phyloP scores from a whole-genome alignment of 1,139 yeast genomes.

The Zygoascus hellenicus region DNA sequence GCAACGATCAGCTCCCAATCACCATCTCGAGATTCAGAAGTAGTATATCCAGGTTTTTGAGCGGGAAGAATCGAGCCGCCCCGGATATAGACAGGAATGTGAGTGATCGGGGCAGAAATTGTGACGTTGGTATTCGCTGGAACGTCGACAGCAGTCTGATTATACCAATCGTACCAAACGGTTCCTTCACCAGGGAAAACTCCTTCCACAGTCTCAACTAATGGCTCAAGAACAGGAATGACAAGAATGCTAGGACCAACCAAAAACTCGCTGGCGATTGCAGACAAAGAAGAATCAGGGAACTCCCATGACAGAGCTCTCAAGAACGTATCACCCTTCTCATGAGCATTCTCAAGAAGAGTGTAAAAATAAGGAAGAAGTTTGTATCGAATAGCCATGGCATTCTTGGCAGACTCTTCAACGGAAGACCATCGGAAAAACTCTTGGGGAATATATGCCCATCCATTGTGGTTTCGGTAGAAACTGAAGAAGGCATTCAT shows the following conservation, averaged over 20 bases:
- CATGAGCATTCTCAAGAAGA: slow-evolving; percentile 11
- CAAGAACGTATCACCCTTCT: slow-evolving; percentile 16
- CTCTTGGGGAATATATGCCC: slow-evolving; percentile 15
- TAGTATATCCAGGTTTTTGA: slow-evolving; percentile 36
- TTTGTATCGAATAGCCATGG: slow-evolving; percentile 17
- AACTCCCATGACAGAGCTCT: slow-evolving; percentile 22
- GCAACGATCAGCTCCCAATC: slow-evolving; percentile 34
- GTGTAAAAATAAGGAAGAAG: slow-evolving; percentile 22
- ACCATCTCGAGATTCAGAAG: slow-evolving; percentile 31
- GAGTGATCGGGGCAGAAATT: slow-evolving; percentile 20
- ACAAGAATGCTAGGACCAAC: slow-evolving; percentile 20
- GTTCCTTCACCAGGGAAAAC: slow-evolving; percentile 30
- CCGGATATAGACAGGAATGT: slow-evolving; percentile 19
- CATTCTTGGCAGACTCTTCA: slow-evolving; percentile 15
- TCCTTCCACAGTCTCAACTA: slow-evolving; percentile 26
- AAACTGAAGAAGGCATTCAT: slow-evolving; percentile 20
- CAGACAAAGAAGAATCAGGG: slow-evolving; percentile 13
- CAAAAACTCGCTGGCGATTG: slow-evolving; percentile 18
- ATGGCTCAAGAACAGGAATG: slow-evolving; percentile 18
- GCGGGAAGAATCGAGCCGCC: slow-evolving; percentile 19
- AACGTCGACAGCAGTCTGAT: slow-evolving; percentile 23
- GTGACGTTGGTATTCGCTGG: slow-evolving; percentile 24
- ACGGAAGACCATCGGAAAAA: slow-evolving; percentile 19
- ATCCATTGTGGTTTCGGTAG: slow-evolving; percentile 19
- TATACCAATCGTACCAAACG: slow-evolving; percentile 37